Conservation (phyloP, 371 early-diverging fungal genomes). For the Blakeslea trispora region DNA sequence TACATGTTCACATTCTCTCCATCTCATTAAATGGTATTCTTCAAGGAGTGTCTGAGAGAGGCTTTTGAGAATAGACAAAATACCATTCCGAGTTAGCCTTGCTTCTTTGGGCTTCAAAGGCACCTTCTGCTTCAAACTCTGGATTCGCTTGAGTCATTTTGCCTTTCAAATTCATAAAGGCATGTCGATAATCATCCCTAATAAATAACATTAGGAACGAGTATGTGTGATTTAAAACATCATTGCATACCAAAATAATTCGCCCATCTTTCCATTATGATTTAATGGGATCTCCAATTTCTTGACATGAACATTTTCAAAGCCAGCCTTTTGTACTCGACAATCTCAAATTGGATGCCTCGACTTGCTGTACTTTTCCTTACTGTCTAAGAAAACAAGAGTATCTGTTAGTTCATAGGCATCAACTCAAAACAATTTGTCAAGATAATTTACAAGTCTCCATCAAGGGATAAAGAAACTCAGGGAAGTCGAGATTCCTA, state of each 20-base stretch:
- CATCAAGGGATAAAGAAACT: constrained; percentile 1
- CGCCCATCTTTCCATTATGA: constrained; percentile 23
- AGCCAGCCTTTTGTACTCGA: constrained; percentile 14
- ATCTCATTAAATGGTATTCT: too few species aligned
- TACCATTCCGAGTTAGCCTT: too few species aligned
- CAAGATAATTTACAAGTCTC: constrained; percentile 11
- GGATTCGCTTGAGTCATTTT: constrained; percentile 14
- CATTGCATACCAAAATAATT: constrained; percentile 27
- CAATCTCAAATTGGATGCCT: constrained; percentile 4
- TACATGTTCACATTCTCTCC: too few species aligned
- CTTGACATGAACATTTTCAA: constrained; percentile 5
- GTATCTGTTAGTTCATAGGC: too few species aligned
- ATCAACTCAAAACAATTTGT: too few species aligned
- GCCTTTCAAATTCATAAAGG: constrained; percentile 16
- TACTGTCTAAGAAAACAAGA: constrained; percentile 2
- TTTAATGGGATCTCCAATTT: constrained; percentile 21
- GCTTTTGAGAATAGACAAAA: constrained; percentile 19
- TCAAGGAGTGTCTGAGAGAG: too few species aligned
- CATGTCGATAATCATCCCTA: constrained; percentile 33
- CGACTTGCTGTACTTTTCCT: too few species aligned
- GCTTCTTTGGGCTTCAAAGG: constrained; percentile 10
- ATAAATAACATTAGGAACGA: background rate
- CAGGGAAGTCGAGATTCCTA: too few species aligned
- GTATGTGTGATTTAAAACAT: constrained; percentile 13
- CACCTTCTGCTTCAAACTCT: constrained; percentile 13